Base-by-base conservation (phyloP, 2,329 filamentous ascomycete species). In the Colletotrichum ledebouriae region DNA sequence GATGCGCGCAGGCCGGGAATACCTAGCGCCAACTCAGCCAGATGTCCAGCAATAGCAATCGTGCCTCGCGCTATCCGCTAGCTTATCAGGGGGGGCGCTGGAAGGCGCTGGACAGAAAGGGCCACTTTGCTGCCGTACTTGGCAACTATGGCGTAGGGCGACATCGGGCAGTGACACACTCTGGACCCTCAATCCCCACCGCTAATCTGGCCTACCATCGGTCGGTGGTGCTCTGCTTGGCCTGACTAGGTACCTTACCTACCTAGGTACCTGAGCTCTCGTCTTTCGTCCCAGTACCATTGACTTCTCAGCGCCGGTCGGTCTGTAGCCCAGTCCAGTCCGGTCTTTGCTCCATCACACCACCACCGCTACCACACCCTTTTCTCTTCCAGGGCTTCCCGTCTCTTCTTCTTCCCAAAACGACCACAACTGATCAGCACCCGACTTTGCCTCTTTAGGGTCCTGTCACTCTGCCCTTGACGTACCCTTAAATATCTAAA, bases 341-440 rank as follows among this genome's bases (percentile, higher is more conserved):
- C 64, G 39, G 59, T 67, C 42, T 63, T n/a, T 57, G 53, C 65
- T 56, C 66, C 66, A 66, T 69, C 66, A 69, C 61, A 55, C 66
- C 53, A 64, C 59, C 39, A n/a, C 25, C 22, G 46, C 46, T 61
- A 44, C 37, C 44, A 57, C 60, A 46, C 62, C 25, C 57, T 57
- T 33, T 55, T 52, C 50, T 57, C 62, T 67, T 67, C 62, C 67
- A 49, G 61, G 66, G 49, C 57, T 57, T 60, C 34, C 52, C 61
- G 22, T 67, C 65, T 71, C 65, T 53, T 70, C 63, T 17, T 63
- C 46, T 39, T 70, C 60, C 59, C 67, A 34, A 29, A 60, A 56
- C 25, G 63, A 67, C 49, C 47, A 53, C 47, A 42, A 55, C 46
- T 62, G 57, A 64, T 66, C 71, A 52, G 55, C 42, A 22, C 46